Conservation (phyloP, 2,329 filamentous ascomycete genomes). For the Cercospora zeae-maydis region DNA sequence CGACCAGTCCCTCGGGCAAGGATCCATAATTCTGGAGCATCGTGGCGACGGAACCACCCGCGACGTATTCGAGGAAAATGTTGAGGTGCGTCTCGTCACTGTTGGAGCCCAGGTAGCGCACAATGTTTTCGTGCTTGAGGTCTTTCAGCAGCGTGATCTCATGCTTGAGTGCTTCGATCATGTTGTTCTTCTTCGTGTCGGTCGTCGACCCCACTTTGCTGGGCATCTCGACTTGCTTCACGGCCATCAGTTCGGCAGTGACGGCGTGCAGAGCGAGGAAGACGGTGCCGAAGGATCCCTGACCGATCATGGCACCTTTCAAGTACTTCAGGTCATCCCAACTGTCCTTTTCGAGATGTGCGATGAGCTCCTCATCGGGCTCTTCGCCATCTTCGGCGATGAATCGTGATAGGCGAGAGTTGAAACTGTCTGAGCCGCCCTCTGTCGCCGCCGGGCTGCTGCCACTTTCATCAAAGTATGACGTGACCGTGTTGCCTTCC, state of each 20-base stretch:
- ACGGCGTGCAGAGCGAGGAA: conserved; percentile 93
- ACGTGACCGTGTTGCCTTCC: conserved; percentile 66
- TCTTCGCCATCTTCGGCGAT: conserved; percentile 90
- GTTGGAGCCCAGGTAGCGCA: conserved; percentile 94
- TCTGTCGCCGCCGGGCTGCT: conserved; percentile 59
- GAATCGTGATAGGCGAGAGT: conserved; percentile 77
- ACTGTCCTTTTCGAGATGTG: conserved; percentile 86
- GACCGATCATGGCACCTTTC: conserved; percentile 95
- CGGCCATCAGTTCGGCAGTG: conserved; percentile 93
- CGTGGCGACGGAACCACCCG: conserved; percentile 92
- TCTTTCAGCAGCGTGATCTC: conserved; percentile 93
- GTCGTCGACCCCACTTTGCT: conserved; percentile 71
- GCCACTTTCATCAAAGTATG: conserved; percentile 79
- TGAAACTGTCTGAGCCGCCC: conserved; percentile 60
- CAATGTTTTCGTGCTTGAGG: conserved; percentile 92
- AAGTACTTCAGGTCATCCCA: conserved; percentile 99
- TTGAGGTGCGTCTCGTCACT: conserved; percentile 89
- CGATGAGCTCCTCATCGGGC: conserved; percentile 79
- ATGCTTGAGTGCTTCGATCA: conserved; percentile 95
- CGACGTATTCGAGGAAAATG: conserved; percentile 99
- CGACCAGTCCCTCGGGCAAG: conserved; percentile 84
- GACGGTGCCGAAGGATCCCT: conserved; percentile 93
- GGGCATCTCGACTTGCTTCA: conserved; percentile 95
- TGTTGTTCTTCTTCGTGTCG: conserved; percentile 90
- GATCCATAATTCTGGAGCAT: conserved; percentile 99